Conservation (phyloP, 176 grass and related monocot species). For the Lolium perenne region DNA sequence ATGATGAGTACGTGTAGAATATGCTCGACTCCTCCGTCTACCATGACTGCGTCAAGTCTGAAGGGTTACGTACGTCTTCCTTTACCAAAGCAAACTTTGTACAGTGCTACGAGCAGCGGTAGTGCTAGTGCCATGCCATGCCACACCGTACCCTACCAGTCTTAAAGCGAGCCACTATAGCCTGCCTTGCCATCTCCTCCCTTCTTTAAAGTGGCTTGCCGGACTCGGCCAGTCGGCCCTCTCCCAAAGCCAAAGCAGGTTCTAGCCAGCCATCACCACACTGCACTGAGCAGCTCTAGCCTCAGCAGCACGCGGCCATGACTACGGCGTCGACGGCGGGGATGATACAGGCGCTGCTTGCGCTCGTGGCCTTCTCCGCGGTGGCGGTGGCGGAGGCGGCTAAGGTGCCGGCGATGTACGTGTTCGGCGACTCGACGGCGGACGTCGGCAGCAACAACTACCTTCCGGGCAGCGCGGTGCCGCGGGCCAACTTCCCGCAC, state of each 20-base stretch:
- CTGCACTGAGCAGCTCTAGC: background rate
- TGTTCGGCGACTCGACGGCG: conserved; percentile 70
- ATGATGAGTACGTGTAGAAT: background rate
- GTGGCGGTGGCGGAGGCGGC: background rate
- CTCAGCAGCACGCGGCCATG: conserved; percentile 28
- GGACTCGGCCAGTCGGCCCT: conserved; percentile 25
- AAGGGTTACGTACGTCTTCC: background rate
- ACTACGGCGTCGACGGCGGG: background rate
- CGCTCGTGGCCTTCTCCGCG: background rate
- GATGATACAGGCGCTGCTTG: background rate
- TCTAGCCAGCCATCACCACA: background rate
- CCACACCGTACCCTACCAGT: conserved; percentile 4
- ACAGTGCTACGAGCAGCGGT: background rate
- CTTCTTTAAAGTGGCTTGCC: conserved; percentile 45
- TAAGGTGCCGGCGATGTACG: conserved; percentile 59
- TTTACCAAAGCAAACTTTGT: conserved; percentile 37
- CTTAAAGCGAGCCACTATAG: conserved; percentile 46
- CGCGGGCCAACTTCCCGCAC: conserved; percentile 68
- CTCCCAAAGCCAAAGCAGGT: conserved; percentile 50
- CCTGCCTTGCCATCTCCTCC: conserved; percentile 25
- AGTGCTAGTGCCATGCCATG: background rate
- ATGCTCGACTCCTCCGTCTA: conserved; percentile 6
- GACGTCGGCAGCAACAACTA: conserved; percentile 76
- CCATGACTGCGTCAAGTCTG: background rate
- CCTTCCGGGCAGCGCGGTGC: conserved; percentile 48